Evolutionary conservation across 139 green algal genomes (phyloP).

Genomic region (Chlamydomonas incerta): DNA sequence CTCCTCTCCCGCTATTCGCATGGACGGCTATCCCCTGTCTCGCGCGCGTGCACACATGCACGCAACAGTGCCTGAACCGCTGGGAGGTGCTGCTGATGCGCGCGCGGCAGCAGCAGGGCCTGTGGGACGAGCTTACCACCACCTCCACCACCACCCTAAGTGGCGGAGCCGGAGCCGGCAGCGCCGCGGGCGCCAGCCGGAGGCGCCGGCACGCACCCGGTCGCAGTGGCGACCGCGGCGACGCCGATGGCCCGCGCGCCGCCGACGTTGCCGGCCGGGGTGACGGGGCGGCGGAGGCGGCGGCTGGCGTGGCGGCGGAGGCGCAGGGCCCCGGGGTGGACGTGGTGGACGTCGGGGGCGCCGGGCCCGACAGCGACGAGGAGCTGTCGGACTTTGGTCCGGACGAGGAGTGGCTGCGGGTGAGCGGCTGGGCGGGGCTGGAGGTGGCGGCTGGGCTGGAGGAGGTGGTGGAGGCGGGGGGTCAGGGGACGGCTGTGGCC

Average conservation of each 20-base stretch:
- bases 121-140: neutral
- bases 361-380: neutral
- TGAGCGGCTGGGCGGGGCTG: neutral
- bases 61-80: constrained; percentile 20
- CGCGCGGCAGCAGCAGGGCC: constrained; percentile 25
- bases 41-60: too few relatives aligned
- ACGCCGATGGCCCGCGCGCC: too few relatives aligned
- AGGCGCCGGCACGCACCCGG: neutral
- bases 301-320: neutral
- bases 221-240: neutral
- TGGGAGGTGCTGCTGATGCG: constrained; percentile 19
- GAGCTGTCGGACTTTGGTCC: constrained; percentile 40
- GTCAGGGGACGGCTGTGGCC: too few relatives aligned
- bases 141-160: too few relatives aligned
- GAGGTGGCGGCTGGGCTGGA: too few relatives aligned
- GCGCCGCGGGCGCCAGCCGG: neutral
- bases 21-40: too few relatives aligned
- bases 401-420: constrained; percentile 32
- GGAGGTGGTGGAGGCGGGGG: too few relatives aligned
- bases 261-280: too few relatives aligned
- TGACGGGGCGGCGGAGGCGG: neutral
- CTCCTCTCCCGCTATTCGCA: too few relatives aligned
- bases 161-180: neutral
- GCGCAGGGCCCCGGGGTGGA: too few relatives aligned
- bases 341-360: too few relatives aligned